Evolutionary conservation across 2,329 filamentous ascomycete species (phyloP).

Genomic region (Calonectria multiphialidica): DNA sequence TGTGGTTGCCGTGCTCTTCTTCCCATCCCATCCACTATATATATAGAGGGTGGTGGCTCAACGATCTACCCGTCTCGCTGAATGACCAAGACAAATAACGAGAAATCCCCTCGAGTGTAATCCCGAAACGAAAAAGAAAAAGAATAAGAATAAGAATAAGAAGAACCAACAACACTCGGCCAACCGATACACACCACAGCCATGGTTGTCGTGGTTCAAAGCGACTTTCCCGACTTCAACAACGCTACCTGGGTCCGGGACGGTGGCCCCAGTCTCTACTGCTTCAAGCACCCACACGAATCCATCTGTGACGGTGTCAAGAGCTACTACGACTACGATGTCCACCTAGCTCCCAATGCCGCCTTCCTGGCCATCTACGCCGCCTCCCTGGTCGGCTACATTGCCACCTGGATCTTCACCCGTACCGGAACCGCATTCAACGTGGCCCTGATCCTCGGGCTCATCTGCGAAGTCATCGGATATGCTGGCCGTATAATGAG

Average conservation of each 20-base stretch:
- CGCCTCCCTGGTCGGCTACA: slow-evolving; percentile 55
- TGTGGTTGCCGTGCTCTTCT: not conserved
- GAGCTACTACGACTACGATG: slow-evolving; percentile 63
- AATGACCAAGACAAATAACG: not conserved
- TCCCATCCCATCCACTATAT: not conserved
- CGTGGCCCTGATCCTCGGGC: slow-evolving; percentile 65
- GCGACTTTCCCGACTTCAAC: slow-evolving; percentile 29
- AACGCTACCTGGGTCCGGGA: slow-evolving; percentile 37
- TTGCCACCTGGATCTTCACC: slow-evolving; percentile 55
- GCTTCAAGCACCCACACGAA: slow-evolving; percentile 43
- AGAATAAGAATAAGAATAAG: not conserved
- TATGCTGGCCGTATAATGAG: slow-evolving; percentile 70
- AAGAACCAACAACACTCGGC: not conserved
- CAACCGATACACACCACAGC: not conserved
- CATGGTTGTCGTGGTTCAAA: slow-evolving; percentile 15
- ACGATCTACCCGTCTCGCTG: not conserved
- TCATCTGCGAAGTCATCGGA: slow-evolving; percentile 68
- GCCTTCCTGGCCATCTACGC: slow-evolving; percentile 64
- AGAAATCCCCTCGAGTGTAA: not conserved
- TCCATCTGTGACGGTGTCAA: slow-evolving; percentile 47
- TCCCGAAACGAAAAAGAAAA: not conserved
- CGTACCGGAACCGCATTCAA: slow-evolving; percentile 64
- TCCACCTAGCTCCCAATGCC: slow-evolving; percentile 64
- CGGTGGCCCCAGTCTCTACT: slow-evolving; percentile 39
- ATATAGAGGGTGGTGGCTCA: not conserved